These are phyloP conservation scores for Meredithiella fracta DNA, from an alignment of 2,329 filamentous ascomycete species.

Conservation along the genomic window DNA sequence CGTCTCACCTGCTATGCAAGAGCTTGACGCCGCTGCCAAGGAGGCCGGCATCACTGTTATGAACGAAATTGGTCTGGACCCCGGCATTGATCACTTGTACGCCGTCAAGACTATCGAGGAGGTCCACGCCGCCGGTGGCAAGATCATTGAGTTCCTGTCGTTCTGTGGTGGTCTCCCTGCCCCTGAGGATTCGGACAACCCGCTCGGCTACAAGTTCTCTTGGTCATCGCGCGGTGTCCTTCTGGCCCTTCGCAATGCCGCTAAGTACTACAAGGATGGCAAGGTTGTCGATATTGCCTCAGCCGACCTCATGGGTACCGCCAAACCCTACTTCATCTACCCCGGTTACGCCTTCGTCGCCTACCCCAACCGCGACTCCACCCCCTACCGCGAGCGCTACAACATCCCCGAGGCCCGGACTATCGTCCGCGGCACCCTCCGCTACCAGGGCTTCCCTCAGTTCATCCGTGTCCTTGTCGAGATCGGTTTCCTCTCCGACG, in stretches of 20 bases:
- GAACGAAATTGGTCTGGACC: constrained; percentile 80
- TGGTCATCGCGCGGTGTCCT: constrained; percentile 70
- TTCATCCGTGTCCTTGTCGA: constrained; percentile 80
- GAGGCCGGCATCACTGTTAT: constrained; percentile 89
- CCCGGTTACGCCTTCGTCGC: constrained; percentile 78
- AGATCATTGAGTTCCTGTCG: constrained; percentile 64
- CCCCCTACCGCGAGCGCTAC: constrained; percentile 75
- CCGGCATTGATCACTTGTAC: constrained; percentile 58
- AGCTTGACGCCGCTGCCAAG: constrained; percentile 68
- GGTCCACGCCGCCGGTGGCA: constrained; percentile 76
- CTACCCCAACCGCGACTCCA: constrained; percentile 86
- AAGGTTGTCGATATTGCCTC: constrained; percentile 47
- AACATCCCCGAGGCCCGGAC: constrained; percentile 85
- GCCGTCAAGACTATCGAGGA: constrained; percentile 77
- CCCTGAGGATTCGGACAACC: constrained; percentile 65
- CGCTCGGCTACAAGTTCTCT: constrained; percentile 77
- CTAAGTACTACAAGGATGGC: constrained; percentile 66
- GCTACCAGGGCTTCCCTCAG: constrained; percentile 80
- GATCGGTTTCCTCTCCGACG: constrained; percentile 72
- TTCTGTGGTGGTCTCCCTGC: constrained; percentile 72
- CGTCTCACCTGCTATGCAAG: constrained; percentile 80
- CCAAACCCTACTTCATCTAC: constrained; percentile 84
- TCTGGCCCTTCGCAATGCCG: constrained; percentile 72
- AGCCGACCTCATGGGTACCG: constrained; percentile 63
- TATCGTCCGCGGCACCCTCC: constrained; percentile 63